Evolutionary conservation across 2,329 filamentous ascomycete genomes (phyloP).

Genomic region (Cytospora leucostoma): DNA sequence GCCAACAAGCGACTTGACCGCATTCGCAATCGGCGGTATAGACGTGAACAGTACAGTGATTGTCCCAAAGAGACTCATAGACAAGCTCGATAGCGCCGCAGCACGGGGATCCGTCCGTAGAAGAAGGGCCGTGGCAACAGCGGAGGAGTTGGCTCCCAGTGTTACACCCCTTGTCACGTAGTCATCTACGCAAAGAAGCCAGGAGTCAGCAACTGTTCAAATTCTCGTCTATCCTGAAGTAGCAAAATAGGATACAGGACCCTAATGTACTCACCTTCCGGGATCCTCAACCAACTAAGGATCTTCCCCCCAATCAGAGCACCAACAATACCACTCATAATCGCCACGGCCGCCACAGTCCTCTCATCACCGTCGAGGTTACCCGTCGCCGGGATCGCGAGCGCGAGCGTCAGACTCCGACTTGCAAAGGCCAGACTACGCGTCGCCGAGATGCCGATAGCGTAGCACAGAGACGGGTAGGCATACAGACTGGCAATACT

Average conservation of each 20-base stretch:
- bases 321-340: conserved; percentile 61
- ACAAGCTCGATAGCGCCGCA: conserved; percentile 59
- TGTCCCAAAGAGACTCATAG: conserved; percentile 63
- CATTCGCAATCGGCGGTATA: conserved; percentile 52
- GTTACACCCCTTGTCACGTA: conserved; percentile 65
- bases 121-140: conserved; percentile 59
- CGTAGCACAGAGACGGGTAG: conserved; percentile 57
- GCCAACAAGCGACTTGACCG: conserved; percentile 51
- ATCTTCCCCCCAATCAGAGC: conserved; percentile 55
- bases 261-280: conserved; percentile 47
- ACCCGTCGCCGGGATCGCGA: conserved; percentile 57
- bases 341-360: conserved; percentile 57
- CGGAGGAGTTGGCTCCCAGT: conserved; percentile 61
- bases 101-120: conserved; percentile 58
- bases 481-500: conserved; percentile 56
- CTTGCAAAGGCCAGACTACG: conserved; percentile 58
- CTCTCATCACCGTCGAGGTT: conserved; percentile 60
- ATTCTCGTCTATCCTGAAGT: too few species aligned
- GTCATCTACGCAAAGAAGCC: conserved; percentile 47
- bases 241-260: background rate
- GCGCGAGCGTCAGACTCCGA: conserved; percentile 59
- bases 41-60: conserved; percentile 61
- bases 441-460: conserved; percentile 54
- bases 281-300: conserved; percentile 52
- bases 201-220: background rate